phyloP scores from a whole-genome alignment of 768 basidiomycete genomes.

The Termitomyces eurrhizus region DNA sequence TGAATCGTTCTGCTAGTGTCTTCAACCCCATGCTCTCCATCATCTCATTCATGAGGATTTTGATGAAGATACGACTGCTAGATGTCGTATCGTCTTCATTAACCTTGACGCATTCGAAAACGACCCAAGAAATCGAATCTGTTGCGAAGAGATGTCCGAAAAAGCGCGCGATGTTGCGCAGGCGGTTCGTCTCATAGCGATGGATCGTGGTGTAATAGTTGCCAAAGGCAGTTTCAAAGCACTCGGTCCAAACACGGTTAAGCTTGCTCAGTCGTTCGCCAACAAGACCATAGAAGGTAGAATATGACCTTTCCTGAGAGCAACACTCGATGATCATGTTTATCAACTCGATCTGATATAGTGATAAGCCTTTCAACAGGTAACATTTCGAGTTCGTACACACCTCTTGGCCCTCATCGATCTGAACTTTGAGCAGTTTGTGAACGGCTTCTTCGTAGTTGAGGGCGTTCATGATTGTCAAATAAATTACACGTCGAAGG shows the following conservation, averaged over 20 bases:
- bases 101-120: conserved; percentile 80
- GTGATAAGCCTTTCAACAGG: neutral
- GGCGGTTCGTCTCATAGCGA: conserved; percentile 96
- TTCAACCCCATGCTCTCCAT: conserved; percentile 92
- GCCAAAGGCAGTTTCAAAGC: conserved; percentile 80
- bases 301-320: conserved; percentile 97
- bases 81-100: conserved; percentile 98
- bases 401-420: conserved; percentile 94
- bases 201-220: conserved; percentile 96
- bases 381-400: conserved; percentile 13
- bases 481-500: conserved; percentile 87
- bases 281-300: conserved; percentile 93
- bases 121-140: conserved; percentile 89
- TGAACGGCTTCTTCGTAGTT: conserved; percentile 99
- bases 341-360: conserved; percentile 76
- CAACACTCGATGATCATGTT: conserved; percentile 99
- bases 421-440: conserved; percentile 90
- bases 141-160: conserved; percentile 89
- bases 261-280: conserved; percentile 97
- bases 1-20: conserved; percentile 82
- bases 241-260: conserved; percentile 91
- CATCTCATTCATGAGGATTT: conserved; percentile 95
- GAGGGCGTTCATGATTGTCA: conserved; percentile 98
- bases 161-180: conserved; percentile 95
- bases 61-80: conserved; percentile 94